Base-by-base conservation (phyloP, 306 rosid genomes). In the Dalbergia cochinchinensis region DNA sequence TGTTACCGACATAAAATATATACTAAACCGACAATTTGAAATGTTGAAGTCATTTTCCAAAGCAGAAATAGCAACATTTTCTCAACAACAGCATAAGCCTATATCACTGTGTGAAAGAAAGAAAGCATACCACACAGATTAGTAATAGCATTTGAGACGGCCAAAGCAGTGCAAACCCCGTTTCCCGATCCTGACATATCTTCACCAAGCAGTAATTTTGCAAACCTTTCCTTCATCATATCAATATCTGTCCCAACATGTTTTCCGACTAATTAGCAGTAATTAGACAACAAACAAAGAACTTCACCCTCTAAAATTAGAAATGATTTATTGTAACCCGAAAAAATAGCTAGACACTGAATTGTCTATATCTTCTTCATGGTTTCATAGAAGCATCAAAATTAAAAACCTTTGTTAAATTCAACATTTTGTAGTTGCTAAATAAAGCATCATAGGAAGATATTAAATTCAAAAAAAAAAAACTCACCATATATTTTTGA, bases 131-230 rank as follows among this genome's bases (percentile, higher is more conserved):
- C 98, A 66, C 93, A 92, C 15, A 94, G 90, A 88, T 94, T 92
- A 47, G 98, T 92, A 74, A 92, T 88, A 61, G 98, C 98, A 81
- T 94, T 94, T 48, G 97, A 94, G 62, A 94, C 87, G 10, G 97
- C 93, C 85, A 94, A 68, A 71, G 98, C 95, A 31, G 97, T 91
- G 83, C 87, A 89, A n/a, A 91, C 98, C 78, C 98, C 98, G 76
- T 94, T 91, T 62, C 98, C 98, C 80, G 90, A 88, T 35, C 98
- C 98, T 53, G 98, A 94, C 98, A 94, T 92, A 54, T 94, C 97
- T 81, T 94, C 98, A 68, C 98, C 97, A 39, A 94, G 94, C 86
- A 94, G 72, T 84, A 94, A 85, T 76, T 94, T 94, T 11, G 98
- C 80, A 83, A 94, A 92, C 79, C 95, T 85, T 78, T 94, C 97